These are phyloP conservation scores for Lepidium campestre DNA, from an alignment of 441 rosid species.

Conservation along the genomic window DNA sequence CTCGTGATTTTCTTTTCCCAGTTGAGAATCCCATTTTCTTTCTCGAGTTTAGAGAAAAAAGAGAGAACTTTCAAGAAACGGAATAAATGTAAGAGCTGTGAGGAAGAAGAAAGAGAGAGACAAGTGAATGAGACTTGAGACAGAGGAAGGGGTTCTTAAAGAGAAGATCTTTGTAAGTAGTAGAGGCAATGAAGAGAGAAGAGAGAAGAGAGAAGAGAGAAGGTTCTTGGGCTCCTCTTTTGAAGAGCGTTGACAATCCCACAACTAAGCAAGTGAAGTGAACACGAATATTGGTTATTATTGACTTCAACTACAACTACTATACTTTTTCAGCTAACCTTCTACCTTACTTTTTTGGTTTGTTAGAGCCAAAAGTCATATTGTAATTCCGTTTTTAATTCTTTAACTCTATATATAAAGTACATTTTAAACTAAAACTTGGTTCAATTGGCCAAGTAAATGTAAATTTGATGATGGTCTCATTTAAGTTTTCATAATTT, in stretches of 20 bases:
- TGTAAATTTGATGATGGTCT: no score
- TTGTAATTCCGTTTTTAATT: background rate
- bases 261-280: background rate
- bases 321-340: background rate
- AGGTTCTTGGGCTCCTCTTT: conserved; percentile 44
- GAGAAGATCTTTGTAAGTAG: conserved; percentile 27
- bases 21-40: conserved; percentile 16
- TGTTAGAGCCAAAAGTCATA: background rate
- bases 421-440: no score
- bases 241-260: conserved; percentile 53
- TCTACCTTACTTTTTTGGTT: background rate
- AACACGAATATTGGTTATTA: background rate
- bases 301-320: no score
- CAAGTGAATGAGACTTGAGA: background rate
- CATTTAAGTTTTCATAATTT: no score
- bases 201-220: conserved; percentile 43
- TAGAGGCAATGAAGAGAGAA: conserved; percentile 30
- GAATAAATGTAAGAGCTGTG: background rate
- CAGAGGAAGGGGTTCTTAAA: conserved; percentile 20
- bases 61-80: no score
- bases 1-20: conserved; percentile 54
- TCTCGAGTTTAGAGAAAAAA: no score
- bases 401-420: no score
- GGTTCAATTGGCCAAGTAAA: no score
- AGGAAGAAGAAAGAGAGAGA: background rate